Evolutionary conservation across 257 asterid genomes (phyloP), one percentile per base, ranked within the genome.

Genomic region (Nyctanthes arbortristis): DNA sequence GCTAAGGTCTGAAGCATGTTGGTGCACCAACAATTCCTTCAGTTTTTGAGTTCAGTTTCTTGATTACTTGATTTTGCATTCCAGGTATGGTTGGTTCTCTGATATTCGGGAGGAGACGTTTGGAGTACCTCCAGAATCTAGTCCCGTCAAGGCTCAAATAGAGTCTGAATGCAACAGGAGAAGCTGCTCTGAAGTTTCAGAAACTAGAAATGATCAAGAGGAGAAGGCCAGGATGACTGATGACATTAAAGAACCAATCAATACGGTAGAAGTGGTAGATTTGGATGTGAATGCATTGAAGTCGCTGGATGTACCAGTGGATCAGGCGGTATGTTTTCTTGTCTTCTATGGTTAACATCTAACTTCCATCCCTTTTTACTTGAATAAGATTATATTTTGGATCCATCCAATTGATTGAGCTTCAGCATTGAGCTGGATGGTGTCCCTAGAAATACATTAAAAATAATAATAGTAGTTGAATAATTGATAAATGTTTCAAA

Each of bases 71-170:
- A 52, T 67, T 63, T 33, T 74, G 16, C 61, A 71, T 67, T 76
- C 76, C 72, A 93, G 97, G 84, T 93, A 93, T 77, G 95, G 88
- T 66, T 93, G 98, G 97, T 75, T 65, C 63, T 77, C 86, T 67
- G 70, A 71, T 77, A 73, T 58, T 76, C 78, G 80, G 77, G 62
- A 62, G 47, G 72, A 72, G 63, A 65, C 71, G 71, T 55, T 63
- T 69, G 85, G 58, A 52, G 37, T 31, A 22, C 80, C 77, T 75
- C 68, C 73, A 58, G 69, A 61, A 70, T 73, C 85, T 75, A 69
- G 58, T 73, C 70, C 73, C 20, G 62, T 34, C 3, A 85, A 74
- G 75, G 69, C 70, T 77, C 70, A 40, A 64, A 65, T 35, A 29
- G 80, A 78, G 67, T 76, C 79, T 63, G 71, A 68, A 47, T 75